A percentile compares a stretch with the other conserved stretches of the same genome.
These are phyloP conservation scores for Raffaelea ambrosiae DNA, from an alignment of 2,329 filamentous ascomycete genomes.

Conservation along the genomic window DNA sequence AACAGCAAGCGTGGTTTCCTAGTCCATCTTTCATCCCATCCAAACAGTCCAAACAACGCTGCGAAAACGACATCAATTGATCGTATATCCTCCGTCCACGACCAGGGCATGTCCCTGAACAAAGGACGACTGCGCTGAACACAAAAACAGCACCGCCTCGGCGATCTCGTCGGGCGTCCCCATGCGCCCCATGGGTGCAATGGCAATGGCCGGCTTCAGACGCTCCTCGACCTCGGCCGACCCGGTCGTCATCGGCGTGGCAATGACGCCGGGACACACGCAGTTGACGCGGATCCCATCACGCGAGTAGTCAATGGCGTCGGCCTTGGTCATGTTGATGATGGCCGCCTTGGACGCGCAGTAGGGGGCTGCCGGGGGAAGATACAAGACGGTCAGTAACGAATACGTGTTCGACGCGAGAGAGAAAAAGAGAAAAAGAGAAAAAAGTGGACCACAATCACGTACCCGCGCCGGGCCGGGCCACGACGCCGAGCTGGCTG, in stretches of 20 bases:
- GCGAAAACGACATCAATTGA: no score
- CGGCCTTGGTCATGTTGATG: constrained; percentile 43
- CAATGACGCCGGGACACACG: constrained; percentile 18
- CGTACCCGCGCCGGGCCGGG: constrained; percentile 33
- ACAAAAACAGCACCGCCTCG: neutral
- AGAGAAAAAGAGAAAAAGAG: no score
- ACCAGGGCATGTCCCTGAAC: constrained; percentile 1
- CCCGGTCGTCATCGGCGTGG: constrained; percentile 8
- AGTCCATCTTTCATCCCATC: no score
- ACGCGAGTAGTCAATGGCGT: constrained; percentile 63
- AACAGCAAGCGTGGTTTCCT: no score
- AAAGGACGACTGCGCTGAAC: constrained; percentile 2
- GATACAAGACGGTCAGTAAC: neutral
- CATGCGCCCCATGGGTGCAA: constrained; percentile 1
- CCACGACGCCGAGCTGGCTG: constrained; percentile 42
- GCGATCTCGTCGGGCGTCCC: constrained; percentile 1
- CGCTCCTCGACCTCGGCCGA: neutral
- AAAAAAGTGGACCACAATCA: no score
- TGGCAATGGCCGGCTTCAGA: neutral
- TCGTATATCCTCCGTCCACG: constrained; percentile 4
- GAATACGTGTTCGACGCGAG: no score
- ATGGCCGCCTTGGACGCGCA: constrained; percentile 45
- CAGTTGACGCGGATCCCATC: constrained; percentile 45
- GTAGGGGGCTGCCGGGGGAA: constrained; percentile 48
- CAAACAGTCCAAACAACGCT: no score